Percentiles rank a stretch among this genome's conserved stretches.
Conservation (phyloP, 139 green algal species). For the Chlorella sorokiniana region DNA sequence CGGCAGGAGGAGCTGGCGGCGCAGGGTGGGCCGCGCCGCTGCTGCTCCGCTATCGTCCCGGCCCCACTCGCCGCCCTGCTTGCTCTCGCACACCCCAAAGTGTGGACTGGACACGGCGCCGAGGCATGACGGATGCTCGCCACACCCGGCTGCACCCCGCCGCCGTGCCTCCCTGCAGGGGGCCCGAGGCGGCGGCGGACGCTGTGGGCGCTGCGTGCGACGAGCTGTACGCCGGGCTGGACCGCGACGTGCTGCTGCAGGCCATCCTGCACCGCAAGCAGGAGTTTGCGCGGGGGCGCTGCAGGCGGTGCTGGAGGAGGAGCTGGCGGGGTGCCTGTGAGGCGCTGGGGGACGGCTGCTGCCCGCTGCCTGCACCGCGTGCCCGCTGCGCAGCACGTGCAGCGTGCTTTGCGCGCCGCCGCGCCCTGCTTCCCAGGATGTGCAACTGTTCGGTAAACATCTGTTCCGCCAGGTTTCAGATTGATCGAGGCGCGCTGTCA, state of each 20-base stretch:
- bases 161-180: neutral
- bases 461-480: no score
- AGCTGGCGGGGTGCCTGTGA: conserved; percentile 16
- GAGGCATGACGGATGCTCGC: no score
- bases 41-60: neutral
- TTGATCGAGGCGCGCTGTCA: no score
- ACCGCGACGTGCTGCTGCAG: conserved; percentile 11
- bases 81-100: no score
- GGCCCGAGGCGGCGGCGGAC: neutral
- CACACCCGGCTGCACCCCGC: neutral
- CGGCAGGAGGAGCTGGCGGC: conserved; percentile 16
- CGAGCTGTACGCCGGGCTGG: neutral
- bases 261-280: conserved; percentile 17
- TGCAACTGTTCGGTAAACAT: no score
- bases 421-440: no score
- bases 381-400: no score
- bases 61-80: no score
- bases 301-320: neutral
- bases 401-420: no score
- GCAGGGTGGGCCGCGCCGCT: neutral
- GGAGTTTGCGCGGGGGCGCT: conserved; percentile 10
- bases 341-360: neutral
- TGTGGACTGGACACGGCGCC: no score
- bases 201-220: conserved; percentile 9
- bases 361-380: no score